These are phyloP conservation scores for Aspergillus sp. DNA, from an alignment of 2,329 filamentous ascomycete species.

Conservation along the genomic window DNA sequence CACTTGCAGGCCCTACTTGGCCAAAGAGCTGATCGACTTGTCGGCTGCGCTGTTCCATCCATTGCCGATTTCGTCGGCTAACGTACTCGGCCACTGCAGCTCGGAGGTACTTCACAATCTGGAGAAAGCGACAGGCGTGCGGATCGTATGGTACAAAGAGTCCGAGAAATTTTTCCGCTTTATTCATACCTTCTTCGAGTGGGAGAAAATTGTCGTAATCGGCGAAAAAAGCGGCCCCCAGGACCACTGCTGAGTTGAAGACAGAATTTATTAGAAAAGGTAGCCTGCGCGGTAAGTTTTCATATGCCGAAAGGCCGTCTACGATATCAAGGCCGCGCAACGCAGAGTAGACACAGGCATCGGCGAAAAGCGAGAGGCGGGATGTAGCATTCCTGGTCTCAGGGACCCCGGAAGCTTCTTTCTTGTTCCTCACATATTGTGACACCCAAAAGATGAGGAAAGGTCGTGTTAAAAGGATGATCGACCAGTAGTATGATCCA, in stretches of 20 bases:
- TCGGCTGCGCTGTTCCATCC: conserved; percentile 40
- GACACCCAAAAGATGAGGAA: conserved; percentile 54
- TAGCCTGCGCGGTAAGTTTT: conserved; percentile 41
- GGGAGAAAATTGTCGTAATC: conserved; percentile 44
- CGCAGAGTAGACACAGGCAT: conserved; percentile 48
- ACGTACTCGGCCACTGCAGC: conserved; percentile 39
- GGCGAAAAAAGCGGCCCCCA: conserved; percentile 47
- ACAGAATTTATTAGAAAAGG: conserved; percentile 49
- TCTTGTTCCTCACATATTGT: conserved; percentile 35
- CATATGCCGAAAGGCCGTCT: conserved; percentile 33
- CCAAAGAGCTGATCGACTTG: conserved; percentile 46
- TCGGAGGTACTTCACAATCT: conserved; percentile 43
- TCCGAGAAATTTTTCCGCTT: conserved; percentile 34
- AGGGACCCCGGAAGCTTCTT: conserved; percentile 16
- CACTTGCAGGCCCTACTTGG: conserved; percentile 27
- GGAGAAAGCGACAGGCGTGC: conserved; percentile 36
- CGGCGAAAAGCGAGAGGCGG: conserved; percentile 34
- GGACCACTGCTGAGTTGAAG: conserved; percentile 47
- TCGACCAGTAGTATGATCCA: conserved; percentile 55
- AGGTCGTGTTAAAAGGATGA: conserved; percentile 54
- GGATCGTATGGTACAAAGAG: conserved; percentile 38
- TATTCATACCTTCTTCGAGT: conserved; percentile 33
- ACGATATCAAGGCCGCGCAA: conserved; percentile 42
- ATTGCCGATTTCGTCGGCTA: conserved; percentile 36
- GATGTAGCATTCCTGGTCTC: conserved; percentile 28